Evolutionary conservation across 2,329 filamentous ascomycete species (phyloP), one percentile per base, ranked within the genome.

Genomic region (Calonectria naviculata): DNA sequence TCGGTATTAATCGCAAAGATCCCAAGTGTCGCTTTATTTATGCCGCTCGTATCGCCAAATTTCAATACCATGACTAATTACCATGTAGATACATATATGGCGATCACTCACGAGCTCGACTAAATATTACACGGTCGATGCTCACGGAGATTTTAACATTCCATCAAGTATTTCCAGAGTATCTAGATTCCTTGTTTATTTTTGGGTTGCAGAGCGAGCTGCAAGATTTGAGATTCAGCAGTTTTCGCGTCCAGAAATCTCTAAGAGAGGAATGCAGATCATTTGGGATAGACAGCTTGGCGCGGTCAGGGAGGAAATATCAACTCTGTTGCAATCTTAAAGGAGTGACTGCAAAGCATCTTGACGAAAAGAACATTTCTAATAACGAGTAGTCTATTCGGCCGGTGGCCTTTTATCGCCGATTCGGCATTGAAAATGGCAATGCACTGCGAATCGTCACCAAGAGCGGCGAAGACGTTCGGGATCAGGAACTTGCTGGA

Each of bases 291-390:
- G 56, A 62, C 4, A 44, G 34, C 7, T 42, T 68, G 17, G 65
- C 65, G 1, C 56, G 65, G 24, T 68, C 65, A 17, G 65, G 65
- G 7, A 62, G 65, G 12, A 56, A 68, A 26, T 68, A 68, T n/a
- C 65, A 68, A n/a, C 42, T 68, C 10, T 68, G 56, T 21, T 68
- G 63, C 26, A 68, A 68, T 4, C 31, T 68, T 6, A 68, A 68
- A 52, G 56, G 65, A 4, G 65, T 68, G 29, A 60, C 52, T 29
- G 52, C n/a, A 8, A 60, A 60, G 21, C 3, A 13, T 29, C 42
- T 19, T 5, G 34, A 42, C 21, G 13, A 21, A 5, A 21, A 41
- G 5, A 24, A 42, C 4, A 19, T 29, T 1, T 44, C 9, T 2
- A 58, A 58, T 24, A 24, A 26, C 34, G 46, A 29, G 10, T 62